phyloP scores from a whole-genome alignment of 2,329 filamentous ascomycete genomes.

The Fusarium praegraminearum region DNA sequence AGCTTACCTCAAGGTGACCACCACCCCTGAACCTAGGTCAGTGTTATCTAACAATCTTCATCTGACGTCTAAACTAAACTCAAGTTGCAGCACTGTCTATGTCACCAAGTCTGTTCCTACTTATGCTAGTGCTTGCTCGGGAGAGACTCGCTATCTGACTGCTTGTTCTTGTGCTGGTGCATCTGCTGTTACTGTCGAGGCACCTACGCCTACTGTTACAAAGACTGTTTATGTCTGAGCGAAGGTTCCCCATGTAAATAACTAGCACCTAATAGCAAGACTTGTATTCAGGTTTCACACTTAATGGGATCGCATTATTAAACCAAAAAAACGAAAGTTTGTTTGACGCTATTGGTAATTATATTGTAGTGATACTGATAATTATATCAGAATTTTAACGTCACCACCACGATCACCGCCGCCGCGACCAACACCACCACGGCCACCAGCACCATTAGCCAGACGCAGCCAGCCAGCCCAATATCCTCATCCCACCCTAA shows the following conservation, averaged over 20 bases:
- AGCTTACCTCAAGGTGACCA: slow-evolving; percentile 34
- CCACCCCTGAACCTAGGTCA: slow-evolving; percentile 34
- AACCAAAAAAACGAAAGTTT: background rate
- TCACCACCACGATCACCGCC: background rate
- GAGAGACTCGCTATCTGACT: slow-evolving; percentile 36
- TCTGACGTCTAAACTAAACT: background rate
- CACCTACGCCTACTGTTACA: slow-evolving; percentile 36
- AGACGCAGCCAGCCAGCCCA: background rate
- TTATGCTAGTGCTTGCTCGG: slow-evolving; percentile 42
- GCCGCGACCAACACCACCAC: background rate
- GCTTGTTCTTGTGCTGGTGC: slow-evolving; percentile 38
- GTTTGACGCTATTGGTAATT: background rate
- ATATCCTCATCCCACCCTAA: background rate
- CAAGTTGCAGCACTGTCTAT: slow-evolving; percentile 25
- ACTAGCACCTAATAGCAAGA: no score
- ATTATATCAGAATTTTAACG: background rate
- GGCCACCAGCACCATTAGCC: background rate
- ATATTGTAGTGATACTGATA: background rate
- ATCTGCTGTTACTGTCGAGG: slow-evolving; percentile 29
- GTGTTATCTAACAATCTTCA: background rate
- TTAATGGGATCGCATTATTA: no score
- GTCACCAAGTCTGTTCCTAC: slow-evolving; percentile 40
- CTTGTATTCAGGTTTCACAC: no score
- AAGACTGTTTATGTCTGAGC: slow-evolving; percentile 22
- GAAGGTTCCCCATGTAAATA: background rate